Percentiles rank a stretch among this genome's conserved stretches.
Evolutionary conservation across 2,329 filamentous ascomycete genomes (phyloP).

Genomic region (Curvularia lunata): DNA sequence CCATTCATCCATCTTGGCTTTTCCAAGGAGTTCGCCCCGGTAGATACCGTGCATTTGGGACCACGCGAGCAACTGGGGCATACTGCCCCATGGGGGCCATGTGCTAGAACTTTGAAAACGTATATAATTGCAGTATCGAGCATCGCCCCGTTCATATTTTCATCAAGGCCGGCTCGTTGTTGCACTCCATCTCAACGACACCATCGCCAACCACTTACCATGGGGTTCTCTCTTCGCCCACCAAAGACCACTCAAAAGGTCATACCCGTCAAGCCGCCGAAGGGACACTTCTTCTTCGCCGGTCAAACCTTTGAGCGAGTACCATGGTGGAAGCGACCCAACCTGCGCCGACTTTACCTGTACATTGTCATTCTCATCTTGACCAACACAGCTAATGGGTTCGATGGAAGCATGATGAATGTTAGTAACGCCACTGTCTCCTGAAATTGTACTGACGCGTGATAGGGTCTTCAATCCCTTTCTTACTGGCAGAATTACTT

Average conservation of each 20-base stretch:
- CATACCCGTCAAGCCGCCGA: slow-evolving; percentile 21
- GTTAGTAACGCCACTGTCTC: background rate
- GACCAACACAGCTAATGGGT: slow-evolving; percentile 55
- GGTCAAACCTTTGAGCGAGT: slow-evolving; percentile 17
- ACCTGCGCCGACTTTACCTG: slow-evolving; percentile 21
- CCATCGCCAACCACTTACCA: background rate
- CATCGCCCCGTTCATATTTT: background rate
- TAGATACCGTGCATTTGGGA: background rate
- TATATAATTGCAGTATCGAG: background rate
- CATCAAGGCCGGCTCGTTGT: background rate
- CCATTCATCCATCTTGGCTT: slow-evolving; percentile 19
- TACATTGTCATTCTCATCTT: slow-evolving; percentile 21
- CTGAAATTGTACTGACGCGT: slow-evolving; percentile 14
- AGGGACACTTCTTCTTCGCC: slow-evolving; percentile 25
- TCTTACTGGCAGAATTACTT: slow-evolving; percentile 32
- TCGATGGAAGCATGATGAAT: slow-evolving; percentile 50
- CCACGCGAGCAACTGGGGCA: background rate
- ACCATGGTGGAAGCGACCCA: slow-evolving; percentile 17
- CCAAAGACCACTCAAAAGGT: slow-evolving; percentile 20
- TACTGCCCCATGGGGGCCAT: background rate
- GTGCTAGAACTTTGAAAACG: background rate
- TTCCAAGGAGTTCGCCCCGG: background rate
- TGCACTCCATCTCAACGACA: background rate
- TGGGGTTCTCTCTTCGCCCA: slow-evolving; percentile 13
- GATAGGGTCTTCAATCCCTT: slow-evolving; percentile 36